phyloP scores from a whole-genome alignment of 2,329 filamentous ascomycete genomes.

The Fonsecaea erecta region DNA sequence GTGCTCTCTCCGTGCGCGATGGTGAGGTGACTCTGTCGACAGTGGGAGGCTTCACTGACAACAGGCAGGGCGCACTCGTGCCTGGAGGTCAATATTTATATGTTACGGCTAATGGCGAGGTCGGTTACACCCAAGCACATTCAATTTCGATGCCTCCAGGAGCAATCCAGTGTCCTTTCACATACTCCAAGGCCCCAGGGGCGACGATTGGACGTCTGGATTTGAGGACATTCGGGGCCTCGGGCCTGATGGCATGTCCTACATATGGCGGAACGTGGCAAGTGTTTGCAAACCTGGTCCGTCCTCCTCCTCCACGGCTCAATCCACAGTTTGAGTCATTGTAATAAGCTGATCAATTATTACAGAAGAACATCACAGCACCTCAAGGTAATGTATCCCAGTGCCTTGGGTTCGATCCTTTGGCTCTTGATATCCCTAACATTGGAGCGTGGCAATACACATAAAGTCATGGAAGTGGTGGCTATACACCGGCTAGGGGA shows the following conservation, averaged over 20 bases:
- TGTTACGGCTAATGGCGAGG: constrained; percentile 57
- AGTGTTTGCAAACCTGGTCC: constrained; percentile 47
- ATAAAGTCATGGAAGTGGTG: constrained; percentile 35
- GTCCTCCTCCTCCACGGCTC: background rate
- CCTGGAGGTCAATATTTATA: constrained; percentile 69
- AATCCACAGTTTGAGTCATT: background rate
- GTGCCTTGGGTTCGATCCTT: constrained; percentile 48
- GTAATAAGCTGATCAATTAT: background rate
- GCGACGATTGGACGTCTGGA: constrained; percentile 40
- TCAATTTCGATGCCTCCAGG: constrained; percentile 58
- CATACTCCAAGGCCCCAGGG: constrained; percentile 40
- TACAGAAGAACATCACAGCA: constrained; percentile 45
- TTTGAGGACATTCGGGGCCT: constrained; percentile 41
- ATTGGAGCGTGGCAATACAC: constrained; percentile 49
- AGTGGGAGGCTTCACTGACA: constrained; percentile 9
- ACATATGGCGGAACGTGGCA: constrained; percentile 43
- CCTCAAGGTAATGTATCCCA: constrained; percentile 45
- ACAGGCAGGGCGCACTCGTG: constrained; percentile 54
- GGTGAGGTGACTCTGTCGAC: constrained; percentile 35
- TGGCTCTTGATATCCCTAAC: constrained; percentile 41
- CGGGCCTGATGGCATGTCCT: constrained; percentile 53
- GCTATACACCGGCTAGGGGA: background rate
- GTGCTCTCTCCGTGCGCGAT: constrained; percentile 48
- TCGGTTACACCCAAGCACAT: constrained; percentile 63
- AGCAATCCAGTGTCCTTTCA: constrained; percentile 58